phyloP scores from a whole-genome alignment of 2,329 filamentous ascomycete species.

The Ceratocystis albifundus region DNA sequence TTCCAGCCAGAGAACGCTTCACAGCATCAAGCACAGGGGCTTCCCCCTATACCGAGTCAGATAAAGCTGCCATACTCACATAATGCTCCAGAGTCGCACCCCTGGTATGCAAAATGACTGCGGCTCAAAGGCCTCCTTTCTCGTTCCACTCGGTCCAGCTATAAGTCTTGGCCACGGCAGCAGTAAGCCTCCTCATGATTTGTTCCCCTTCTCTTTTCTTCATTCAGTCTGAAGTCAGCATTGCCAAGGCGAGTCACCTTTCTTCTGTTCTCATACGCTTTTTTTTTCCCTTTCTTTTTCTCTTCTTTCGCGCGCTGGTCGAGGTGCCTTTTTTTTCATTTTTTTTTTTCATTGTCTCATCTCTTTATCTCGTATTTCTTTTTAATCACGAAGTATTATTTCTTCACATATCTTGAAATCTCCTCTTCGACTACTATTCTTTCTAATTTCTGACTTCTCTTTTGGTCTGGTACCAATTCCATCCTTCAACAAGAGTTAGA shows the following conservation, averaged over 20 bases:
- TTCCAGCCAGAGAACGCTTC: conserved; percentile 3
- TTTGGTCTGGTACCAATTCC: conserved; percentile 42
- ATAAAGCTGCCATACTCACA: conserved; percentile 17
- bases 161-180: conserved; percentile 20
- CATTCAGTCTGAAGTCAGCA: conserved; percentile 21
- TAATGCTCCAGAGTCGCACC: not conserved
- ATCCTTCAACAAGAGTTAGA: conserved; percentile 20
- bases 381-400: not conserved
- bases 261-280: conserved; percentile 17
- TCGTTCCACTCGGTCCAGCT: not conserved
- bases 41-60: not conserved
- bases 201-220: conserved; percentile 16
- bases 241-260: conserved; percentile 19
- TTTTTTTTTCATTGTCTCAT: conserved; percentile 13
- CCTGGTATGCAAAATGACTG: conserved; percentile 10
- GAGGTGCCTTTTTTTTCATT: conserved; percentile 22
- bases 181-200: conserved; percentile 12
- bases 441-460: conserved; percentile 27
- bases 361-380: conserved; percentile 3
- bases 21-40: conserved; percentile 12
- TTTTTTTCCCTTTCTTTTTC: conserved; percentile 18
- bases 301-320: conserved; percentile 23
- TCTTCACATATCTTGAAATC: not conserved
- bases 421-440: conserved; percentile 16
- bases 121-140: not conserved